Evolutionary conservation across 176 grass and related monocot genomes (phyloP).

Genomic region (Raddia distichophylla): DNA sequence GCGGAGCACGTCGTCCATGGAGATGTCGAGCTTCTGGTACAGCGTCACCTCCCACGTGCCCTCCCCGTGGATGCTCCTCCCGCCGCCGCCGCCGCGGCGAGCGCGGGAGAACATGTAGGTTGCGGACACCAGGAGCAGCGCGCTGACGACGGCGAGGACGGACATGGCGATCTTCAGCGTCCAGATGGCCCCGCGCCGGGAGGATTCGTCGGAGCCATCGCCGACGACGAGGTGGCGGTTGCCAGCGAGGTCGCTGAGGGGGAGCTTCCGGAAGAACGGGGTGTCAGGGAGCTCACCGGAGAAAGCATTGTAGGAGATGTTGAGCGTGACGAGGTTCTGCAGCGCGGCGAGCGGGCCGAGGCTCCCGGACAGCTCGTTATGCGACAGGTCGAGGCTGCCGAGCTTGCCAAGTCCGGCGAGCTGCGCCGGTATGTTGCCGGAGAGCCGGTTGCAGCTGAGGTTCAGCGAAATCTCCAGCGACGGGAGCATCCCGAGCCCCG

Average conservation of each 20-base stretch:
- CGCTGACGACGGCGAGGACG: slow-evolving; percentile 67
- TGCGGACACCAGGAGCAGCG: slow-evolving; percentile 53
- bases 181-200: slow-evolving; percentile 42
- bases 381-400: slow-evolving; percentile 80
- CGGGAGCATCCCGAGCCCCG: slow-evolving; percentile 61
- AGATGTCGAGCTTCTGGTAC: slow-evolving; percentile 91
- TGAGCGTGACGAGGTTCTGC: slow-evolving; percentile 88
- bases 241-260: slow-evolving; percentile 78
- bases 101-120: slow-evolving; percentile 68
- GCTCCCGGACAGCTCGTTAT: slow-evolving; percentile 70
- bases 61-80: slow-evolving; percentile 2
- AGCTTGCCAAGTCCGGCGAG: slow-evolving; percentile 80
- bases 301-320: slow-evolving; percentile 90
- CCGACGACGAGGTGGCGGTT: slow-evolving; percentile 70
- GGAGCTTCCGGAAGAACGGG: slow-evolving; percentile 83
- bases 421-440: slow-evolving; percentile 66
- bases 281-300: slow-evolving; percentile 86
- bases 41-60: slow-evolving; percentile 89
- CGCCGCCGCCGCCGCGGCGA: slow-evolving; percentile 25
- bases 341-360: slow-evolving; percentile 56
- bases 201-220: slow-evolving; percentile 36
- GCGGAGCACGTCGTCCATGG: slow-evolving; percentile 74
- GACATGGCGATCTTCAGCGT: slow-evolving; percentile 73
- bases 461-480: slow-evolving; percentile 87
- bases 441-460: slow-evolving; percentile 75